Evolutionary conservation across 1,284 basidiomycete genomes (phyloP), one percentile per base, ranked within the genome.

Genomic region (Cryptococcus depauperatus): DNA sequence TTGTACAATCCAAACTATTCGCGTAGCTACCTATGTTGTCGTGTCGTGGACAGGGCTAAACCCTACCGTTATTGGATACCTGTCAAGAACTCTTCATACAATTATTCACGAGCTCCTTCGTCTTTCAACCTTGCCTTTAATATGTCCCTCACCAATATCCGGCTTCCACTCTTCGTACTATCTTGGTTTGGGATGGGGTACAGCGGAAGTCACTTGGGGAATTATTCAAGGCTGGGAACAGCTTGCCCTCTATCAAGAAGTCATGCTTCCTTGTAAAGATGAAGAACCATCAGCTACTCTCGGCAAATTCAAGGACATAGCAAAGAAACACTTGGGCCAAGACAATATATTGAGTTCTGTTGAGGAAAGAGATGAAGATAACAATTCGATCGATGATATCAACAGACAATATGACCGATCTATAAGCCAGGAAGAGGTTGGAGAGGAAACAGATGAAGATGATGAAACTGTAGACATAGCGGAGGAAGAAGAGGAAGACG

Each of bases 131-230:
- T 43, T 70, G 5, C 59, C 65, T 1, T 48, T 69, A 22, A 57
- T 60, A 32, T 48, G 53, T n/a, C 61, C 66, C 0, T 61, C 59
- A 0, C 60, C 67, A 1, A 61, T 62, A 1, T 64, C 63, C 1
- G 67, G 67, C 27, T 70, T 71, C 41, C 68, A 71, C 46, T 68
- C 66, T 18, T 60, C 58, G 8, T 71, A 63, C 48, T 67, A 64
- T 45, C 63, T 71, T 33, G 69, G 66, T 3, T 50, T 71, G n/a
- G 69, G 69, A 0, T 71, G 66, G 67, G 68, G 68, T 26, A 44
- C 57, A 1, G 68, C 69, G 4, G 68, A 71, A 54, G 58, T 58
- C 0, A 50, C 59, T 1, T 71, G 67, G 66, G 68, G 69, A 3
- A 67, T 68, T 18, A 57, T 67, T 2, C 62, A 68, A 47, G 69